A percentile compares a stretch with the other conserved stretches of the same genome.
Evolutionary conservation across 345 rosid genomes (phyloP).

Genomic region (Noccaea caerulescens): DNA sequence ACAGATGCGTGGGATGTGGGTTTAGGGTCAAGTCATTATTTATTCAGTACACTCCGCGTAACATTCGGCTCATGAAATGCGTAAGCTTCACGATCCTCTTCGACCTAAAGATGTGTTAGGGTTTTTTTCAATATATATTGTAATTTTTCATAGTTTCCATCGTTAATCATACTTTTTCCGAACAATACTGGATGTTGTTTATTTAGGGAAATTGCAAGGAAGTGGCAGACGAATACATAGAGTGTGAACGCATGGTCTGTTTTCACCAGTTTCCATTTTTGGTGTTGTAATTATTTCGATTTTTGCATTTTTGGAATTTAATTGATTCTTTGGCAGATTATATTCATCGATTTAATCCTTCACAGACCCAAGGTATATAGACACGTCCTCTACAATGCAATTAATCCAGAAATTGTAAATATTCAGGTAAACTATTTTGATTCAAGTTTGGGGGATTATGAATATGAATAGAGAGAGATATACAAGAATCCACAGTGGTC

Average conservation of each 20-base stretch:
- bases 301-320: background rate
- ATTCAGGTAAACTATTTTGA: constrained; percentile 53
- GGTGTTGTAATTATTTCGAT: constrained; percentile 17
- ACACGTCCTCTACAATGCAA: constrained; percentile 73
- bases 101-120: constrained; percentile 2
- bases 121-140: background rate
- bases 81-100: constrained; percentile 45
- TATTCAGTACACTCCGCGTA: constrained; percentile 79
- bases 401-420: constrained; percentile 52
- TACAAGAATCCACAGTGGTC: background rate
- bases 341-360: constrained; percentile 81
- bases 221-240: constrained; percentile 76
- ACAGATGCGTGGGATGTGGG: constrained; percentile 74
- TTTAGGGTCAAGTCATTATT: constrained; percentile 60
- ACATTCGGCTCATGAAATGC: constrained; percentile 86
- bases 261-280: constrained; percentile 30
- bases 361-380: constrained; percentile 79
- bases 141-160: constrained; percentile 24
- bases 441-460: background rate
- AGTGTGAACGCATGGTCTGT: constrained; percentile 83
- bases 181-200: constrained; percentile 3
- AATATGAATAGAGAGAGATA: background rate
- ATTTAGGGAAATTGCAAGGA: constrained; percentile 69
- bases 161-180: background rate
- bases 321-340: constrained; percentile 50